phyloP scores from a whole-genome alignment of 352 stramenopile species.

The Sclerospora graminicola region DNA sequence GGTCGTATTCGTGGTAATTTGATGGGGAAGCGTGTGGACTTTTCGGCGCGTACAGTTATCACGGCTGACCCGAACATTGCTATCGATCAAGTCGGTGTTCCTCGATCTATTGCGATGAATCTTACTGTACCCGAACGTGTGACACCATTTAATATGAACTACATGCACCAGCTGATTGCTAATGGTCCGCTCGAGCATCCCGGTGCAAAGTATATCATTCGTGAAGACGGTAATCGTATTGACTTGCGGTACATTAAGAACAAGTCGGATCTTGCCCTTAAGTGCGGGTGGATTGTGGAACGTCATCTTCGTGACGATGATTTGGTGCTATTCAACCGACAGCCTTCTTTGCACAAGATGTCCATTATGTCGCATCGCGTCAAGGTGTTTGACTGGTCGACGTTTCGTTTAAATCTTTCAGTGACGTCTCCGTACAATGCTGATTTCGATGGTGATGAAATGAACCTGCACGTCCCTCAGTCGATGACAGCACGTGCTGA shows the following conservation, averaged over 20 bases:
- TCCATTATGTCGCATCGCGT: constrained; percentile 99
- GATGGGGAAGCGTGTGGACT: constrained; percentile 99
- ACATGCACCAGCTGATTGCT: constrained; percentile 92
- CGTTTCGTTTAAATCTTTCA: constrained; percentile 98
- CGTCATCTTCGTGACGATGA: constrained; percentile 97
- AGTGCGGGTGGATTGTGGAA: constrained; percentile 98
- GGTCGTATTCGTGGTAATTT: constrained; percentile 98
- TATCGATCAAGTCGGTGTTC: constrained; percentile 98
- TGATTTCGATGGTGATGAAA: constrained; percentile 99
- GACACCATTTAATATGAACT: constrained; percentile 97
- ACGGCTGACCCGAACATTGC: constrained; percentile 98
- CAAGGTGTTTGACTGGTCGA: constrained; percentile 99
- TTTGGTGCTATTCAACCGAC: constrained; percentile 99
- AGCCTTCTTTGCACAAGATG: constrained; percentile 99
- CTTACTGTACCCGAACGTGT: constrained; percentile 97
- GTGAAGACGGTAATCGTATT: constrained; percentile 94
- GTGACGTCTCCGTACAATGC: constrained; percentile 99
- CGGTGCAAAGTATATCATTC: constrained; percentile 97
- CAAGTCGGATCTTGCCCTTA: constrained; percentile 91
- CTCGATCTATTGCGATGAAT: constrained; percentile 97
- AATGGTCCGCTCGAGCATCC: constrained; percentile 95
- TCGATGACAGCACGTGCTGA: constrained; percentile 95
- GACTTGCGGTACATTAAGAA: constrained; percentile 98
- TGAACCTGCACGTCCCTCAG: constrained; percentile 98
- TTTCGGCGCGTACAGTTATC: constrained; percentile 98